Percentiles rank a stretch among this genome's conserved stretches.
phyloP scores from a whole-genome alignment of 164 flowering plant genomes.

The Akebia trifoliata region DNA sequence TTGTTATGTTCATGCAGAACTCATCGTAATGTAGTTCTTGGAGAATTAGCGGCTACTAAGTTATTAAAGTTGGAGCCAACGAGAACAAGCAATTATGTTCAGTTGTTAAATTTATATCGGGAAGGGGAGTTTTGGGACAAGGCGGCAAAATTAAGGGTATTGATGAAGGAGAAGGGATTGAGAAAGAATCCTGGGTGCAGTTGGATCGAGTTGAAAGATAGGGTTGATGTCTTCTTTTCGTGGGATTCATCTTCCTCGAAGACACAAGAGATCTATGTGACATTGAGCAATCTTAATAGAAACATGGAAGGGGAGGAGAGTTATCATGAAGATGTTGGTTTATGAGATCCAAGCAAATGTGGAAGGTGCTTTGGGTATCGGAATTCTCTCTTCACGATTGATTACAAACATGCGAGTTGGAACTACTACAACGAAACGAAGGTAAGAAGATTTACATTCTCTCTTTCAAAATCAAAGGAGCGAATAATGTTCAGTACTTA shows the following conservation, averaged over 20 bases:
- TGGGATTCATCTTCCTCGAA: constrained; percentile 41
- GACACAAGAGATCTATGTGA: constrained; percentile 29
- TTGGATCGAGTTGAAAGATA: constrained; percentile 52
- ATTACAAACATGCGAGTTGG: too few species aligned
- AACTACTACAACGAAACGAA: too few species aligned
- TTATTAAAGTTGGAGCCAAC: constrained; percentile 37
- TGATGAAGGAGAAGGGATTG: constrained; percentile 44
- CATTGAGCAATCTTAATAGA: constrained; percentile 27
- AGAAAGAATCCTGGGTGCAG: constrained; percentile 60
- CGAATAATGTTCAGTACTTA: too few species aligned
- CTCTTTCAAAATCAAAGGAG: too few species aligned
- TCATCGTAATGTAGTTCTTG: constrained; percentile 39
- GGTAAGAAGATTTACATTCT: too few species aligned
- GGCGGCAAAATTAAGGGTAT: constrained; percentile 32
- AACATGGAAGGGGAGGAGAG: constrained; percentile 30
- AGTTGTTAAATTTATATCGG: constrained; percentile 38
- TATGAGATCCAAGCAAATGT: neutral
- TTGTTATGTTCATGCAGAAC: constrained; percentile 39
- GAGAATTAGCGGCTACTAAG: constrained; percentile 38
- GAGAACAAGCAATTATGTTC: constrained; percentile 40
- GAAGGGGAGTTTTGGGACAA: constrained; percentile 46
- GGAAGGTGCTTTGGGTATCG: neutral
- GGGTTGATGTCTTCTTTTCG: constrained; percentile 35
- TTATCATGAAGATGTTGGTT: neutral
- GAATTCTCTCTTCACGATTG: too few species aligned